Evolutionary conservation across 805 yeast genomes (phyloP), one percentile per base, ranked within the genome.

Genomic region (Pichia nanzhaoensis): DNA sequence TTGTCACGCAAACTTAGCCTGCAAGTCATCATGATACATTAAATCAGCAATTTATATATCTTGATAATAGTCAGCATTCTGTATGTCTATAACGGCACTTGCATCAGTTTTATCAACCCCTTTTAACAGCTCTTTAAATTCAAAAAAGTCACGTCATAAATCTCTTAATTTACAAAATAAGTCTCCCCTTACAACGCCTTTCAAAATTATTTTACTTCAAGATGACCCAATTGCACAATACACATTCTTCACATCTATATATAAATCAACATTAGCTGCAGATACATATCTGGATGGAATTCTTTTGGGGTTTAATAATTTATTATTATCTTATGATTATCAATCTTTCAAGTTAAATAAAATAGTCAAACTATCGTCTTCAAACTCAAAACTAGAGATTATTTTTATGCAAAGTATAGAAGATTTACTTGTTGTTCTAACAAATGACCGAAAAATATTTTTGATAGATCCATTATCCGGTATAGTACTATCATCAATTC

Each of bases 401-500:
- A 30, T 38, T 19, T 38, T 14, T 14, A 30, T 38, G 41, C 12
- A 38, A 19, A 12, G 4, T 12, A 13, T 38, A 13, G 13, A 19
- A 14, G 8, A 38, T 9, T 22, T 13, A 14, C 5, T 38, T 3
- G 4, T 38, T 3, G n/a, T 38, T 20, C 38, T 45, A 24, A 32
- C 48, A 31, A 17, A 34, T 3, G n/a, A 34, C n/a, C n/a, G 27
- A 3, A 9, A 12, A 6, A 14, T 47, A 7, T 21, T 32, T n/a
- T 28, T 45, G 5, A 4, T 45, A 17, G 51, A 48, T 37, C 36
- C 41, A 5, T 14, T 34, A 16, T 36, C 44, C 10, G 45, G 44
- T 16, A 24, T 16, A 14, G 8, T 32, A 4, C 17, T 49, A 41
- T 24, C 28, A 3, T 7, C 32, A 3, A 12, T 34, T 14, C 30